Percentiles rank a stretch among this genome's conserved stretches.
phyloP scores from a whole-genome alignment of 2,329 filamentous ascomycete genomes.

The Calonectria pseudoreteaudii region DNA sequence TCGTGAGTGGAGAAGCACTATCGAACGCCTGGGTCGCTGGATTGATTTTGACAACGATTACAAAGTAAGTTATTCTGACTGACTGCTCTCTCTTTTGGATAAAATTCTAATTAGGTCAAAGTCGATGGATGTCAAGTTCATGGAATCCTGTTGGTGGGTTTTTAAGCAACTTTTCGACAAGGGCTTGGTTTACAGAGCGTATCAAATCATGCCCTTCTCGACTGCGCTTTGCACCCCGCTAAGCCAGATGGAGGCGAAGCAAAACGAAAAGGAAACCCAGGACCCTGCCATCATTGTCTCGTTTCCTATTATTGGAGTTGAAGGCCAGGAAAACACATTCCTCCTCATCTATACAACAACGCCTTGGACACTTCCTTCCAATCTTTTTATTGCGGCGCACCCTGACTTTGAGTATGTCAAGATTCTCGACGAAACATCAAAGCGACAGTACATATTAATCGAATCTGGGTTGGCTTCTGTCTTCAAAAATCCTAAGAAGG shows the following conservation, averaged over 20 bases:
- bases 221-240: conserved; percentile 89
- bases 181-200: conserved; percentile 87
- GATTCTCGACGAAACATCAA: conserved; percentile 83
- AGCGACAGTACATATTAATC: conserved; percentile 86
- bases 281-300: conserved; percentile 91
- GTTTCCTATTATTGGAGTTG: conserved; percentile 76
- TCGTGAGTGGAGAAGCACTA: conserved; percentile 88
- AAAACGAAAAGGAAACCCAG: conserved; percentile 94
- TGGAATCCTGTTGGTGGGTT: conserved; percentile 98
- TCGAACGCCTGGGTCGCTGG: conserved; percentile 92
- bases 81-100: background rate
- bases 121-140: conserved; percentile 93
- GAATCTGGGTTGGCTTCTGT: conserved; percentile 77
- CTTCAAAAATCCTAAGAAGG: conserved; percentile 96
- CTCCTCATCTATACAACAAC: conserved; percentile 92
- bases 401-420: conserved; percentile 90
- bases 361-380: conserved; percentile 85
- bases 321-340: conserved; percentile 76
- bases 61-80: conserved; percentile 66
- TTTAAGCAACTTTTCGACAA: conserved; percentile 95
- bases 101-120: conserved; percentile 19
- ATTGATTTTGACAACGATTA: conserved; percentile 99
- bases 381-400: conserved; percentile 81
- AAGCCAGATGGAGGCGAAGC: conserved; percentile 92
- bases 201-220: conserved; percentile 95